Evolutionary conservation across 208 protist genomes (phyloP), one percentile per base, ranked within the genome.

Genomic region (Phytomonas sp.): DNA sequence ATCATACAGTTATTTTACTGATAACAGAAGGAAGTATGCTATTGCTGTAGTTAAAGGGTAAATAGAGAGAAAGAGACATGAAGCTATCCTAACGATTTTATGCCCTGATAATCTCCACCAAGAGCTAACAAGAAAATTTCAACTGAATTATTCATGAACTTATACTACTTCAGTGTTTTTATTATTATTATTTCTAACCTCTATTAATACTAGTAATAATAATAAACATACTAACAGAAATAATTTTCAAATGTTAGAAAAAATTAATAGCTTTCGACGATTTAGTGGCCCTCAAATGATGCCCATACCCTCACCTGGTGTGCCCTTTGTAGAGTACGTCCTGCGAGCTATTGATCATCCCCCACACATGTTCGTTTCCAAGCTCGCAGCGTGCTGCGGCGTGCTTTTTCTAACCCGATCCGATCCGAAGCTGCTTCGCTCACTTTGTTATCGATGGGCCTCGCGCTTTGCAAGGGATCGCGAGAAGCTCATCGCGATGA

Each of bases 291-390:
- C 36, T 69, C 29, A 67, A 26, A 77, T 76, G 72, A 65, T 84
- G 80, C 82, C 73, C 6, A 68, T 73, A 49, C 75, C 83, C n/a
- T 80, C 81, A 11, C 78, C 82, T 52, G 79, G 78, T 49, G 80
- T 91, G 23, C 85, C 87, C 1, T 91, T 95, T 73, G 80, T 91
- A 60, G 87, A 92, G 79, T 95, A 91, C 59, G 87, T 92, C 8
- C 74, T 93, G 29, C 74, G 81, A 67, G 83, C 81, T n/a, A 71
- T 93, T 10, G 85, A 93, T 73, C 90, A 88, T 34, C 87, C 90
- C 19, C 86, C 85, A 23, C 73, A 85, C 75, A 92, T 93, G 90
- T 93, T 88, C 69, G 90, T 93, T 0, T 79, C 83, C 8, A 93
- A 93, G 70, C 73, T 95, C 4, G 86, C 84, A 2, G 87, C 84